Evolutionary conservation across 2,329 filamentous ascomycete genomes (phyloP).

Genomic region (Didymella segeticola): DNA sequence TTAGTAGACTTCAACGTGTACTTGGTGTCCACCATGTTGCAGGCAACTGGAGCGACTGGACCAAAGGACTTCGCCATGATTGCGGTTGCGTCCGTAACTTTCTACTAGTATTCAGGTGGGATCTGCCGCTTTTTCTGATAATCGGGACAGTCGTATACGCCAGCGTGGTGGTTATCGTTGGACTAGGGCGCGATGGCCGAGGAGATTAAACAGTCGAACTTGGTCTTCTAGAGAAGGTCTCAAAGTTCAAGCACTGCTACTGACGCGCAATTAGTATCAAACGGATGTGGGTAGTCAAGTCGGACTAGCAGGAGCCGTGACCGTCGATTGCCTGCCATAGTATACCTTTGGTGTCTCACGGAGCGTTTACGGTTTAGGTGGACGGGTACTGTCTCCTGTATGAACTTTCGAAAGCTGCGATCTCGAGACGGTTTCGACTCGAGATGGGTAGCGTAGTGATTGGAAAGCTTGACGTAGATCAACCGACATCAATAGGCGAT

Average conservation of each 20-base stretch:
- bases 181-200: conserved; percentile 32
- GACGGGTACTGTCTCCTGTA: conserved; percentile 60
- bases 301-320: conserved; percentile 41
- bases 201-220: conserved; percentile 44
- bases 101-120: conserved; percentile 56
- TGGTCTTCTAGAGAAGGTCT: conserved; percentile 29
- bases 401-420: conserved; percentile 63
- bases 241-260: conserved; percentile 46
- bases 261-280: conserved; percentile 44
- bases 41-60: conserved; percentile 36
- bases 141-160: conserved; percentile 49
- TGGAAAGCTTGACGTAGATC: conserved; percentile 61
- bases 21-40: conserved; percentile 45
- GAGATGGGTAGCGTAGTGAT: conserved; percentile 62
- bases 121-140: conserved; percentile 56
- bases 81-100: conserved; percentile 47
- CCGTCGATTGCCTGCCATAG: conserved; percentile 44
- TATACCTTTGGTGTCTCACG: conserved; percentile 46
- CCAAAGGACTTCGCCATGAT: conserved; percentile 55
- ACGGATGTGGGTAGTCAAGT: conserved; percentile 29
- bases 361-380: conserved; percentile 49
- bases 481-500: conserved; percentile 63
- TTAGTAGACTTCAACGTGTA: conserved; percentile 48
- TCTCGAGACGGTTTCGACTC: conserved; percentile 64
- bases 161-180: conserved; percentile 49